phyloP scores from a whole-genome alignment of 768 basidiomycete species.

The Leccinum ochraceum region DNA sequence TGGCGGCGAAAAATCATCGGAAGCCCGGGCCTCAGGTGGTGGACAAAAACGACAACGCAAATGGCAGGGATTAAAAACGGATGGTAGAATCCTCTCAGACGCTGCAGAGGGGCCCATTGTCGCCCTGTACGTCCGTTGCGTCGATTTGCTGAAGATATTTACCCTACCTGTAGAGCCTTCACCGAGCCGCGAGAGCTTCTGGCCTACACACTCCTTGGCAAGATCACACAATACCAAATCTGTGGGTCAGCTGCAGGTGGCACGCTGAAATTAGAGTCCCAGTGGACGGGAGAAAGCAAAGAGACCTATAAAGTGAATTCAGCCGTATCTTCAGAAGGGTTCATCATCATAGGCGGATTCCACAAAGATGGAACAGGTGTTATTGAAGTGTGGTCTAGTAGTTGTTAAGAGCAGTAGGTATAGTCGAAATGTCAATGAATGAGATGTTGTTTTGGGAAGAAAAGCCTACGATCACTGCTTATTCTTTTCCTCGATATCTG shows the following conservation, averaged over 20 bases:
- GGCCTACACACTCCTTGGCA: constrained; percentile 64
- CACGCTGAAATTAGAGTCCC: constrained; percentile 40
- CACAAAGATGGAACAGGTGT: constrained; percentile 55
- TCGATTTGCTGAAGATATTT: background rate
- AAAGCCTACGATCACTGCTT: constrained; percentile 10
- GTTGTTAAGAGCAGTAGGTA: constrained; percentile 6
- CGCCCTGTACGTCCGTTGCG: constrained; percentile 49
- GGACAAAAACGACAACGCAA: constrained; percentile 60
- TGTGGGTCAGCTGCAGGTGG: constrained; percentile 39
- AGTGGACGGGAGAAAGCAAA: constrained; percentile 48
- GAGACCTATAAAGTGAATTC: constrained; percentile 66
- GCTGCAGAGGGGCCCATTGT: constrained; percentile 76
- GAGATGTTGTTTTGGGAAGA: background rate
- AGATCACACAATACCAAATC: constrained; percentile 50
- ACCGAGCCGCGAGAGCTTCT: constrained; percentile 45
- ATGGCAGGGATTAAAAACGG: constrained; percentile 68
- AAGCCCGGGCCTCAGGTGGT: constrained; percentile 10
- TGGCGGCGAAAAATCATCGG: constrained; percentile 56
- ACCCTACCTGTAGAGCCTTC: constrained; percentile 46
- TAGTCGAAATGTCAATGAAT: background rate
- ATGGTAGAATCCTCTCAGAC: constrained; percentile 46
- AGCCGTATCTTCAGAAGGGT: constrained; percentile 47
- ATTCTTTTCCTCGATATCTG: constrained; percentile 49
- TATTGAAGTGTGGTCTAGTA: constrained; percentile 57
- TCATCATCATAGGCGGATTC: constrained; percentile 64